Percentiles rank a stretch among this genome's conserved stretches.
Conservation (phyloP, 2,329 filamentous ascomycete species). For the Trichoderma oligosporum region DNA sequence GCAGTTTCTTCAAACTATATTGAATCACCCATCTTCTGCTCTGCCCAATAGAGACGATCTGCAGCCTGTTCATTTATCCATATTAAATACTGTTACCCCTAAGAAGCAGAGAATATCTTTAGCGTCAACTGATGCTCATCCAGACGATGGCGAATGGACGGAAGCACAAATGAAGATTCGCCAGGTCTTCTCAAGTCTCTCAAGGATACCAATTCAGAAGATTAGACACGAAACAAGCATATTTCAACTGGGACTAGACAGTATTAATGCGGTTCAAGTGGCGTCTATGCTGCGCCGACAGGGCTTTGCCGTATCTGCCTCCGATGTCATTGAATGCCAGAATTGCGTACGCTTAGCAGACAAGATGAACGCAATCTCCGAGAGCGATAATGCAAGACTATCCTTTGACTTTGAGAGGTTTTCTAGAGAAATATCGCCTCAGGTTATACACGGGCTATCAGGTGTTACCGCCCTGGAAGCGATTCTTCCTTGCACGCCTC, state of each 20-base stretch:
- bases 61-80: slow-evolving; percentile 22
- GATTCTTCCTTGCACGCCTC: slow-evolving; percentile 71
- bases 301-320: slow-evolving; percentile 58
- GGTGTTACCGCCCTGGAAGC: slow-evolving; percentile 44
- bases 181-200: slow-evolving; percentile 55
- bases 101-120: slow-evolving; percentile 25
- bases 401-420: slow-evolving; percentile 43
- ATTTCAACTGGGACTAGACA: slow-evolving; percentile 85
- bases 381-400: not conserved
- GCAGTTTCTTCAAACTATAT: slow-evolving; percentile 26
- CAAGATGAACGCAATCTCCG: slow-evolving; percentile 24
- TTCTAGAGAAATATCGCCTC: slow-evolving; percentile 28
- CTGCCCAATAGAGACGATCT: slow-evolving; percentile 24
- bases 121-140: not conserved
- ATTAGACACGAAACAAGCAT: slow-evolving; percentile 67
- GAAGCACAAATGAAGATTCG: slow-evolving; percentile 51
- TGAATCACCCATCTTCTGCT: slow-evolving; percentile 30
- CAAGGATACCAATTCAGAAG: slow-evolving; percentile 44
- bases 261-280: slow-evolving; percentile 80
- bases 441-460: slow-evolving; percentile 28
- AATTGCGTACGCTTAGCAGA: slow-evolving; percentile 41
- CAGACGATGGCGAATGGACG: slow-evolving; percentile 42
- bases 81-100: slow-evolving; percentile 25
- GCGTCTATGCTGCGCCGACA: slow-evolving; percentile 61
- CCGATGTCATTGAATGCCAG: slow-evolving; percentile 68